Percentiles rank a stretch among this genome's conserved stretches.
Conservation (phyloP, 2,329 filamentous ascomycete species). For the Xylariaceae sp. region DNA sequence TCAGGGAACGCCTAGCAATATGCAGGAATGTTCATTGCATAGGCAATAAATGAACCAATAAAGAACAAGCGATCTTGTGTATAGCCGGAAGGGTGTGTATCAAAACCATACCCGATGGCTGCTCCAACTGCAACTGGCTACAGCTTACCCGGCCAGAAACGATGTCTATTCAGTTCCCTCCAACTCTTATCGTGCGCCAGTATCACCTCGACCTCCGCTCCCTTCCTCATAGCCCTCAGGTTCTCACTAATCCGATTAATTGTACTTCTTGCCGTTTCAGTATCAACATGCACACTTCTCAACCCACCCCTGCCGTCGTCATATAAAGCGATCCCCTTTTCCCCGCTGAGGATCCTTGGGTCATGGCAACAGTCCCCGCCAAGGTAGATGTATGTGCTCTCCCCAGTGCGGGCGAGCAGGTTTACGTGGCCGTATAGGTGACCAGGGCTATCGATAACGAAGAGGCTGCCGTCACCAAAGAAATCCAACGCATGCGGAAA, state of each 20-base stretch:
- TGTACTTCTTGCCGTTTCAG: slow-evolving; percentile 45
- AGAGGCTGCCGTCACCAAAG: slow-evolving; percentile 49
- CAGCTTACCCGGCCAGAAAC: slow-evolving; percentile 38
- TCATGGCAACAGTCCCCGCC: slow-evolving; percentile 59
- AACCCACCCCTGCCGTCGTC: slow-evolving; percentile 46
- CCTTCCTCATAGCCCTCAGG: slow-evolving; percentile 31
- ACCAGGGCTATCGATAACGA: slow-evolving; percentile 52
- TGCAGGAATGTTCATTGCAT: not conserved
- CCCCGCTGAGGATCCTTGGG: slow-evolving; percentile 50
- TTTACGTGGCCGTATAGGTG: slow-evolving; percentile 57
- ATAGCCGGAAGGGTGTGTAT: not conserved
- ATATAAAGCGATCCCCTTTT: slow-evolving; percentile 55
- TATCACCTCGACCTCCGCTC: slow-evolving; percentile 48
- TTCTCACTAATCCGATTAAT: slow-evolving; percentile 45
- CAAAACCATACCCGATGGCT: not conserved
- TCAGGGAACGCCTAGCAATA: not conserved
- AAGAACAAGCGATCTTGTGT: too few species aligned
- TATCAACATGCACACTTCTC: slow-evolving; percentile 55
- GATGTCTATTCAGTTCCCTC: slow-evolving; percentile 43
- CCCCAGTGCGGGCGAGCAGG: slow-evolving; percentile 45
- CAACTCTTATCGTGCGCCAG: slow-evolving; percentile 54
- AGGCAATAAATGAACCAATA: not conserved
- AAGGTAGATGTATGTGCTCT: slow-evolving; percentile 49
- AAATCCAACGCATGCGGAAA: slow-evolving; percentile 51
- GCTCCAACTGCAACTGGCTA: slow-evolving; percentile 9